Conservation (phyloP, 2,329 filamentous ascomycete genomes). For the Penicillium sp. region DNA sequence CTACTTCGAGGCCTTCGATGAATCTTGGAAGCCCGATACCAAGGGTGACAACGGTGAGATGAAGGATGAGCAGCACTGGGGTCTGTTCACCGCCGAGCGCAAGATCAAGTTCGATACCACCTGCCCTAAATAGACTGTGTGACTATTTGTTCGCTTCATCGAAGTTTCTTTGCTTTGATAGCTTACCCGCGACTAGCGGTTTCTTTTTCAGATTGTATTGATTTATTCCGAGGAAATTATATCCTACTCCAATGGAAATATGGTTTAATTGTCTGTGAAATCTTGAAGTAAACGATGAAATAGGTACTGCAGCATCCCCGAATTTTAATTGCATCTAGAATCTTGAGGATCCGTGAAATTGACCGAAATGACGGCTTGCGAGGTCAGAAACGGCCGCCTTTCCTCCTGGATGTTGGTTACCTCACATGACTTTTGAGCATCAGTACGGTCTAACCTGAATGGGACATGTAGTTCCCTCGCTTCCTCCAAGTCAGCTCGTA, state of each 20-base stretch:
- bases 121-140: slow-evolving; percentile 37
- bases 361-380: no score
- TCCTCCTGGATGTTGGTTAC: no score
- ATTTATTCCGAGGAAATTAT: slow-evolving; percentile 1
- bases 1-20: slow-evolving; percentile 72
- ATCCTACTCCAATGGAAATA: slow-evolving; percentile 5
- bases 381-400: no score
- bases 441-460: no score
- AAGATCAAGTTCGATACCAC: slow-evolving; percentile 55
- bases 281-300: background rate
- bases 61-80: slow-evolving; percentile 67
- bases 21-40: slow-evolving; percentile 66
- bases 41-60: slow-evolving; percentile 61
- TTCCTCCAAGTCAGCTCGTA: no score
- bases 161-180: background rate
- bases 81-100: slow-evolving; percentile 61
- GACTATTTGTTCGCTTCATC: background rate
- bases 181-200: background rate
- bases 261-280: background rate
- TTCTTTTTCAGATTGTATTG: slow-evolving; percentile 16
- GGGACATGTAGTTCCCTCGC: no score
- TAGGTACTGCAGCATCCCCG: no score
- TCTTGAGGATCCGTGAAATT: background rate
- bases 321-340: background rate
- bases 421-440: no score